phyloP scores from a whole-genome alignment of 148 eudicot genomes.

The Fallopia convolvulus region DNA sequence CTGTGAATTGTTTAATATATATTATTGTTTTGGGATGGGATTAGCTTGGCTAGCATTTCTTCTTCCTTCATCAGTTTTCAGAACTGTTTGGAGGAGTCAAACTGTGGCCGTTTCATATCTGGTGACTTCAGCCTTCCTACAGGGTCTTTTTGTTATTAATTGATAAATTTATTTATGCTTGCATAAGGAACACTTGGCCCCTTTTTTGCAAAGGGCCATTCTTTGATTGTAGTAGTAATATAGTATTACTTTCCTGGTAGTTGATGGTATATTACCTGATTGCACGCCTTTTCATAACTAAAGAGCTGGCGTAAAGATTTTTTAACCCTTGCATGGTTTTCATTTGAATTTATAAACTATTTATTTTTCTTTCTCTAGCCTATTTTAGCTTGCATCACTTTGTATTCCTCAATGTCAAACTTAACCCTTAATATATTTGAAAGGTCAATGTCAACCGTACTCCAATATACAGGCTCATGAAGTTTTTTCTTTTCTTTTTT shows the following conservation, averaged over 20 bases:
- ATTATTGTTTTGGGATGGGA: background rate
- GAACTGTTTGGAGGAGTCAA: conserved; percentile 1
- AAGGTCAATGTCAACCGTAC: background rate
- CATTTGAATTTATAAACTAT: background rate
- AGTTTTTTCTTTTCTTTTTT: background rate
- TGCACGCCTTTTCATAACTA: background rate
- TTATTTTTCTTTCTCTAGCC: background rate
- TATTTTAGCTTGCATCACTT: background rate
- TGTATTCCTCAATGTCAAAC: background rate
- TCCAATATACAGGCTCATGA: too few species aligned
- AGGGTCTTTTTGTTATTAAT: background rate
- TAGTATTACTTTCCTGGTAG: background rate
- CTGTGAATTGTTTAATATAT: background rate
- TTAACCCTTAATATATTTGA: background rate
- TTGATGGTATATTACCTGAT: background rate
- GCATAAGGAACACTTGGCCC: background rate
- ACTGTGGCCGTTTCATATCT: background rate
- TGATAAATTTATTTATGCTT: background rate
- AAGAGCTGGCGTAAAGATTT: background rate
- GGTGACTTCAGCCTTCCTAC: background rate
- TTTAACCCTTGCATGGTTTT: background rate
- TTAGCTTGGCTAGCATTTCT: background rate
- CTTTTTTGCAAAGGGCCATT: background rate
- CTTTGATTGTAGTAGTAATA: background rate
- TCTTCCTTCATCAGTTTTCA: background rate